phyloP scores from a whole-genome alignment of 305 asterid genomes.

The Coffea humblotiana region DNA sequence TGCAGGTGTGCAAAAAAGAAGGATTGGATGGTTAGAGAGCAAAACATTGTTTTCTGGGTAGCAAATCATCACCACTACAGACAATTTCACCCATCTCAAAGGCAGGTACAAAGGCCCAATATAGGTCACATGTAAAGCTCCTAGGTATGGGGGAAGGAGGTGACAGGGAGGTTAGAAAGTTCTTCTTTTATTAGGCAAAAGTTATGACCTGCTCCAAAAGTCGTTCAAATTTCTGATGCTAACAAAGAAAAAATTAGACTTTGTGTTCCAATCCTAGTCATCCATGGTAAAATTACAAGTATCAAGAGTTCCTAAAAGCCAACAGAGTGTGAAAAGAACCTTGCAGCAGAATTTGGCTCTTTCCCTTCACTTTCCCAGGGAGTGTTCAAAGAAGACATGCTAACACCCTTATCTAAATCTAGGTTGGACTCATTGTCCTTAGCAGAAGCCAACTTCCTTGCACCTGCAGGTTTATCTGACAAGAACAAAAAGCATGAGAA shows the following conservation, averaged over 20 bases:
- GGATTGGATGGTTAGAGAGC: background rate
- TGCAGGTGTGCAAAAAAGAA: too few species aligned
- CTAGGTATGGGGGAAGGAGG: background rate
- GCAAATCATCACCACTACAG: background rate
- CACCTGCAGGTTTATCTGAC: constrained; percentile 54
- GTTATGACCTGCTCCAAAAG: background rate
- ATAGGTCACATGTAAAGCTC: background rate
- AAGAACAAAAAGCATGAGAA: constrained; percentile 2
- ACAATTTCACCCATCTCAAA: background rate
- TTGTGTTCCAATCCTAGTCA: background rate
- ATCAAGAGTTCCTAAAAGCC: constrained; percentile 8
- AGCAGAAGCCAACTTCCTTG: constrained; percentile 48
- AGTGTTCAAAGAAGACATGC: constrained; percentile 38
- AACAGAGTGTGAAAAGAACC: constrained; percentile 37
- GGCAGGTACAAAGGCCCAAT: background rate
- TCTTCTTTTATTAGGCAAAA: too few species aligned
- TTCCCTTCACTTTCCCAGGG: constrained; percentile 52
- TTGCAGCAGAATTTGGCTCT: constrained; percentile 45
- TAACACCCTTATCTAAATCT: constrained; percentile 47
- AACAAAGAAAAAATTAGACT: too few species aligned
- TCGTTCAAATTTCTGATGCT: background rate
- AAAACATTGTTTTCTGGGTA: background rate
- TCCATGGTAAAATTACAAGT: background rate
- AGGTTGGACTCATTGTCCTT: constrained; percentile 50
- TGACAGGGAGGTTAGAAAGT: background rate